Base-by-base conservation (phyloP, 176 grass and related monocot species). In the Tuctoria greenei region DNA sequence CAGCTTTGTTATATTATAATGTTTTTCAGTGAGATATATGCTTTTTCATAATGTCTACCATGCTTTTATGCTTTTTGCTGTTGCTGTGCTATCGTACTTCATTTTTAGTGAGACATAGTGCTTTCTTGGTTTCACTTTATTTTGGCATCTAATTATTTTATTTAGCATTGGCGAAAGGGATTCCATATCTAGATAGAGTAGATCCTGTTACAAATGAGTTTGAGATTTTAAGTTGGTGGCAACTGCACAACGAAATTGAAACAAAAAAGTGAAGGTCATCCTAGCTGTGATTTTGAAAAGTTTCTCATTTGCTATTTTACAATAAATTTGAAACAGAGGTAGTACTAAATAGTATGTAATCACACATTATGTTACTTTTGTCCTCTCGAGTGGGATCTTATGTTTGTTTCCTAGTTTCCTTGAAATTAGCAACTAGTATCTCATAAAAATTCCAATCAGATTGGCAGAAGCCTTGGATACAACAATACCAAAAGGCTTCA, bases 401-500 rank as follows among this genome's bases (percentile, higher is more conserved):
- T 2, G 25, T 76, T 66, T 4, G 52, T 89, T 58, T 67, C 14
- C 36, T 77, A 77, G 78, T 74, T 78, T 78, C 44, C 4, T 73
- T 56, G 38, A 40, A 58, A 28, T 69, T 40, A 44, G 64, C 16
- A 80, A 67, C 62, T 76, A 83, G 12, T 81, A 4, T 78, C 64
- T 68, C 8, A 50, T 50, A 51, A 75, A 92, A 75, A 39, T 85
- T 73, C 61, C 51, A 58, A 76, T 51, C 77, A 98, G 95, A 72
- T 98, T 81, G 83, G 86, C 63, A 87, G 82, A 79, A 81, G 88
- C 52, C 76, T 98, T 79, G 89, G 91, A 56, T 71, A 85, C 65
- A 91, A 89, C 75, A 90, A 86, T 79, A 79, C 81, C 21, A 92
- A 89, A 84, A 92, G 79, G 82, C 80, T 98, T 73, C 76, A 92